Base-by-base conservation (phyloP, 2,329 filamentous ascomycete species). In the Microdochium paspali region DNA sequence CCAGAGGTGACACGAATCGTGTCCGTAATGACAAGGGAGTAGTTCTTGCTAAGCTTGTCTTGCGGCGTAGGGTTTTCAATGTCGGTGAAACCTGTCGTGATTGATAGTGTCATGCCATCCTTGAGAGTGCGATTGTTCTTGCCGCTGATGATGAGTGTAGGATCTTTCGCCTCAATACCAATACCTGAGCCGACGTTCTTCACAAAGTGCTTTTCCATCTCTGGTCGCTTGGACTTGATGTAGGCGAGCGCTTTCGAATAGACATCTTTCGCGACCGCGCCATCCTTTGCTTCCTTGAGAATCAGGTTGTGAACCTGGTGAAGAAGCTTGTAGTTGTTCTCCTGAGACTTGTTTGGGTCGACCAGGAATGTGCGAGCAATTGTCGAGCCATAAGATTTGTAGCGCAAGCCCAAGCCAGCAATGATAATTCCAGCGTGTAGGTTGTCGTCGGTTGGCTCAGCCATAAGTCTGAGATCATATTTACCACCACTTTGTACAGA, bases 341-440 rank as follows among this genome's bases (percentile, higher is more conserved):
- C 93, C 63, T 98, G 93, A 1, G 87, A 82, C 67, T 96, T 97
- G 69, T 93, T 96, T 15, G 94, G 94, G 58, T 97, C 94, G 44
- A 98, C 91, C 51, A 98, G 77, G 65, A 95, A 98, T 7, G 94
- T 97, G 54, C 93, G 84, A 12, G 87, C 90, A 56, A 98, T 89
- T 50, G 90, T 80, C 2, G 90, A 95, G 62, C 87, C 90, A 67
- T 98, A 98, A 1, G 90, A 94, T 68, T 93, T 93, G 70, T 98
- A 98, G 54, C 93, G 82, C 52, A 98, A 77, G 46, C 93, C 93
- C 67, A 98, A 82, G 1, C 87, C 88, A 6, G 90, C 87, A 56
- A 98, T 82, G 58, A 98, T 98, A 57, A 96, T 89, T 32, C 93
- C 94, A 0, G 91, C 84, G 62, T 96, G 89, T 20, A 98, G 74